A percentile compares a stretch with the other conserved stretches of the same genome.
Evolutionary conservation across 257 asterid genomes (phyloP).

Genomic region (Craterostigma plantagineum): DNA sequence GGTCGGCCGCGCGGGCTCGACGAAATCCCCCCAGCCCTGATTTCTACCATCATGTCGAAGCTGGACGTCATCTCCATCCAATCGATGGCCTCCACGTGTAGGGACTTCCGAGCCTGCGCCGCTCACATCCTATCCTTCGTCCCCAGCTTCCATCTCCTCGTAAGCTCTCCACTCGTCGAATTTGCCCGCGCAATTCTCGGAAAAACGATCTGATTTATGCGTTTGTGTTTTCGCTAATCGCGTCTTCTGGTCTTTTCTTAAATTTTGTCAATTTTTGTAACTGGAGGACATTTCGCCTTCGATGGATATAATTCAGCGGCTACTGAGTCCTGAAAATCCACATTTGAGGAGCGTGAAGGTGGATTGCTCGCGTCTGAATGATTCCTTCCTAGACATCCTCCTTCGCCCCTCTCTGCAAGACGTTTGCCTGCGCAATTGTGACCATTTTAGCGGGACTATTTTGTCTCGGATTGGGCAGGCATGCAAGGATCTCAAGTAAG

Average conservation of each 20-base stretch:
- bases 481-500: conserved; percentile 75
- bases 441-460: conserved; percentile 59
- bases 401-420: conserved; percentile 56
- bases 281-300: conserved; percentile 71
- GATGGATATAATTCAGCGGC: conserved; percentile 37
- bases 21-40: conserved; percentile 53
- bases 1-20: conserved; percentile 16
- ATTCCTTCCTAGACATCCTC: conserved; percentile 41
- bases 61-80: conserved; percentile 67
- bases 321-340: conserved; percentile 46
- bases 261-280: not conserved
- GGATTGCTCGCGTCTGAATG: conserved; percentile 76
- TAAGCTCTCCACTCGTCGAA: conserved; percentile 12
- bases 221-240: not conserved
- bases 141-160: conserved; percentile 63
- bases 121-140: conserved; percentile 39
- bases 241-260: conserved; percentile 1
- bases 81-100: conserved; percentile 81
- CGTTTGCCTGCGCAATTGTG: conserved; percentile 56
- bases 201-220: not conserved
- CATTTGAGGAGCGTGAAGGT: conserved; percentile 53
- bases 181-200: too few relatives aligned
- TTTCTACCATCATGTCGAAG: conserved; percentile 72
- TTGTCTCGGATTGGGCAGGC: conserved; percentile 49
- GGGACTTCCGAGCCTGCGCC: conserved; percentile 48